Evolutionary conservation across 2,329 filamentous ascomycete genomes (phyloP).

Genomic region (Juglanconis oblonga): DNA sequence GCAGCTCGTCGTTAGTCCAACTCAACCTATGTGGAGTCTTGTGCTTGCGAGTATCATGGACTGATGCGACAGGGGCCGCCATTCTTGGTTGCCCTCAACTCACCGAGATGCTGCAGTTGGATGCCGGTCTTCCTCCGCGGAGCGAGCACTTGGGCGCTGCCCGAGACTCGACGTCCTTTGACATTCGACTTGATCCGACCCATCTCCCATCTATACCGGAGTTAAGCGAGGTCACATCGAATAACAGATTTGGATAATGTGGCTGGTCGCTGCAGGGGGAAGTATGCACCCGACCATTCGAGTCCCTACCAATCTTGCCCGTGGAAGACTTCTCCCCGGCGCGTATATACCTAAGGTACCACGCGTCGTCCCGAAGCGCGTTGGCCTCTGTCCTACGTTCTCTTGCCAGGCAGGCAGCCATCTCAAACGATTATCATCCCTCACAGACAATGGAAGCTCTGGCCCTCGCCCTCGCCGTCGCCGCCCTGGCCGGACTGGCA

Average conservation of each 20-base stretch:
- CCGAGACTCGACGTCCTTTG: not conserved
- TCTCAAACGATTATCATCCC: not conserved
- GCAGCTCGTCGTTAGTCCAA: not conserved
- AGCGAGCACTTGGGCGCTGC: not conserved
- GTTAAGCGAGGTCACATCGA: not conserved
- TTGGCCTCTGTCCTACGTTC: not conserved
- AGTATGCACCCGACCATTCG: no score
- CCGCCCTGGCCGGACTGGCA: slow-evolving; percentile 12
- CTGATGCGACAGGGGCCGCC: not conserved
- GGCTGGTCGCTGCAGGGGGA: slow-evolving; percentile 2
- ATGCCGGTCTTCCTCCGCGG: not conserved
- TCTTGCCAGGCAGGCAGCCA: not conserved
- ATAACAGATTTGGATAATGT: not conserved
- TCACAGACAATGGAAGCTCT: not conserved
- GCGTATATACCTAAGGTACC: not conserved
- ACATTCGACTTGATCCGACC: not conserved
- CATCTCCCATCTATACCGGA: not conserved
- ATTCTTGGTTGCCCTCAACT: not conserved
- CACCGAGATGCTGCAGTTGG: not conserved
- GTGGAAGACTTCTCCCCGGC: not conserved
- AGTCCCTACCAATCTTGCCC: not conserved
- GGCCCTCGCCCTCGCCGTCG: not conserved
- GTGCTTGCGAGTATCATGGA: not conserved
- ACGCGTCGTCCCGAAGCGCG: not conserved
- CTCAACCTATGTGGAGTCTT: not conserved